Percentiles rank a stretch among this genome's conserved stretches.
These are phyloP conservation scores for Oryza rufipogon DNA, from an alignment of 176 grass and related monocot species.

Conservation along the genomic window DNA sequence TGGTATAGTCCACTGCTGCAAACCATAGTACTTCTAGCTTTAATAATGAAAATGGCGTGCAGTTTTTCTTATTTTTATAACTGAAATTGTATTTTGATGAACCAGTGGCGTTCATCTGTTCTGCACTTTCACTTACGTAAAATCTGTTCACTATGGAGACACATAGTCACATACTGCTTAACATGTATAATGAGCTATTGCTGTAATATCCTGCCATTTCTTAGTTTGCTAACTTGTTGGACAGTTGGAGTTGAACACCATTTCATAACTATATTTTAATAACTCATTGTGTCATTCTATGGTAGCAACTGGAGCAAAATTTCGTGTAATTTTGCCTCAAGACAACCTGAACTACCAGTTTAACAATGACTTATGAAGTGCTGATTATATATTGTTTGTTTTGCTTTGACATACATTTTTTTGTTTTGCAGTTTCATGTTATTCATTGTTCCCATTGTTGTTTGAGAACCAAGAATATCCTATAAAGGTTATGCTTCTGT, in stretches of 20 bases:
- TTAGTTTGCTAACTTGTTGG: neutral
- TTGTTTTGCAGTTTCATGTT: slow-evolving; percentile 80
- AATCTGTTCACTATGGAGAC: neutral
- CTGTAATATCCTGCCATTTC: neutral
- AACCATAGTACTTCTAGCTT: neutral
- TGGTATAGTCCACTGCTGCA: neutral
- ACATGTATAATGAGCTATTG: neutral
- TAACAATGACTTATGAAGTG: slow-evolving; percentile 5
- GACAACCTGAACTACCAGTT: neutral
- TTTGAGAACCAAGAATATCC: slow-evolving; percentile 85
- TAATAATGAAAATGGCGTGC: neutral
- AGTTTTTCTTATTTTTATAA: neutral
- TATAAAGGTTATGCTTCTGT: slow-evolving; percentile 75
- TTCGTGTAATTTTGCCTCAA: neutral
- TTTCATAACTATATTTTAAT: neutral
- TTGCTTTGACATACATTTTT: slow-evolving; percentile 22
- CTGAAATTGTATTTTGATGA: neutral
- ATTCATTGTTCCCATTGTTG: slow-evolving; percentile 79
- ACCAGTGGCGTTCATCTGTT: neutral
- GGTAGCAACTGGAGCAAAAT: neutral
- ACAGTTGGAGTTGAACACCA: too few species aligned
- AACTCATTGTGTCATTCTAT: neutral
- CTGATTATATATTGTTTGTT: slow-evolving; percentile 11
- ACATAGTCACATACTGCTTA: neutral
- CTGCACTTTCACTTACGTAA: neutral